phyloP scores from a whole-genome alignment of 768 basidiomycete genomes.

The Panellus pusillus region DNA sequence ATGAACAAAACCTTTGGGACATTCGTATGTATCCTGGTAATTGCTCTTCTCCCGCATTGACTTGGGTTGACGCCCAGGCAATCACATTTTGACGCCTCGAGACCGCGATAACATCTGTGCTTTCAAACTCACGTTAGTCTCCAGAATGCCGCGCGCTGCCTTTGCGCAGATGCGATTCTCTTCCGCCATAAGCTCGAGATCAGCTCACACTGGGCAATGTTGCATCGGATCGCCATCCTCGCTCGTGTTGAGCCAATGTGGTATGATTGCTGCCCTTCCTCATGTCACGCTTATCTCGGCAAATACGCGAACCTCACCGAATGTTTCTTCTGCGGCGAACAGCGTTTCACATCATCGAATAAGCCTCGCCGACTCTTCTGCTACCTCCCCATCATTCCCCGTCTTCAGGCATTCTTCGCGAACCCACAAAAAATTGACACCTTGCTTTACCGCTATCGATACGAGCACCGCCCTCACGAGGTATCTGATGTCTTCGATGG shows the following conservation, averaged over 20 bases:
- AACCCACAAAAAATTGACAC: slow-evolving; percentile 7
- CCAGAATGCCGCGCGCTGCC: slow-evolving; percentile 25
- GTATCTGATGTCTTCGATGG: slow-evolving; percentile 39
- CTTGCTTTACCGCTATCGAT: slow-evolving; percentile 20
- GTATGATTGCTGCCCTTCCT: slow-evolving; percentile 35
- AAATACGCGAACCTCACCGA: slow-evolving; percentile 26
- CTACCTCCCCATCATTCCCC: slow-evolving; percentile 33
- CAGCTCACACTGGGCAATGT: slow-evolving; percentile 27
- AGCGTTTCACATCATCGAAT: background rate
- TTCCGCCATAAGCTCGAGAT: slow-evolving; percentile 25
- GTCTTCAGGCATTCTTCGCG: slow-evolving; percentile 25
- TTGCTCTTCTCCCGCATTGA: too few species aligned
- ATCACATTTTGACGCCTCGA: slow-evolving; percentile 20
- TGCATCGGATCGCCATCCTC: slow-evolving; percentile 25
- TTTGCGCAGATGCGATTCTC: slow-evolving; percentile 29
- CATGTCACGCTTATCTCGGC: slow-evolving; percentile 26
- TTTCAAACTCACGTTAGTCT: slow-evolving; percentile 25
- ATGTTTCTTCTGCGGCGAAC: slow-evolving; percentile 25
- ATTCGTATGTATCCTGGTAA: too few species aligned
- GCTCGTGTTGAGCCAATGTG: slow-evolving; percentile 25
- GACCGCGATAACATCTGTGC: slow-evolving; percentile 31
- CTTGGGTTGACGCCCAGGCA: slow-evolving; percentile 10
- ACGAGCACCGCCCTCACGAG: slow-evolving; percentile 5
- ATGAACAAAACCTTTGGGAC: too few species aligned
- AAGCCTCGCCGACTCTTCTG: slow-evolving; percentile 23